Evolutionary conservation across 2,329 filamentous ascomycete genomes (phyloP).

Genomic region (Colletotrichum acutatum): DNA sequence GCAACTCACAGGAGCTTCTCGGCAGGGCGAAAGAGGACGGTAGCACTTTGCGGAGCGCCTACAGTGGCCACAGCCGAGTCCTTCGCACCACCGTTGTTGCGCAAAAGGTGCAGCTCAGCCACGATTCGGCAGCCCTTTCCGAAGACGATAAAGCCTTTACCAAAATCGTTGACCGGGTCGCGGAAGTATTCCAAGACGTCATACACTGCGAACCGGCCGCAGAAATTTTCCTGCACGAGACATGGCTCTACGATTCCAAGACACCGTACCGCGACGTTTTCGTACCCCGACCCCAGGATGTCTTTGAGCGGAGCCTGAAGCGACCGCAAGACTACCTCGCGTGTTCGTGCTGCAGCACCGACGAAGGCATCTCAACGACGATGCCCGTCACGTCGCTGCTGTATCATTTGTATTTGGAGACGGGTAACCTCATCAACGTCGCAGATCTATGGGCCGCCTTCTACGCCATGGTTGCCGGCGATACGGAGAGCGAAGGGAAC

Average conservation of each 20-base stretch:
- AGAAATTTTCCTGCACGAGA: constrained; percentile 72
- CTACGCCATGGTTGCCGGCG: constrained; percentile 66
- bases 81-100: constrained; percentile 82
- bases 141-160: constrained; percentile 79
- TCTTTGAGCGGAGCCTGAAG: constrained; percentile 77
- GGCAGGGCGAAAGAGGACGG: constrained; percentile 55
- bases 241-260: constrained; percentile 80
- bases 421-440: constrained; percentile 80
- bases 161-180: constrained; percentile 67
- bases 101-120: constrained; percentile 83
- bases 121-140: constrained; percentile 76
- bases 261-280: constrained; percentile 80
- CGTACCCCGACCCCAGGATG: constrained; percentile 75
- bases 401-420: constrained; percentile 83
- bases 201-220: constrained; percentile 51
- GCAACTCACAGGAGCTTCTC: constrained; percentile 59
- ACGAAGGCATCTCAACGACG: constrained; percentile 65
- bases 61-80: constrained; percentile 76
- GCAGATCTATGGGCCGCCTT: constrained; percentile 85
- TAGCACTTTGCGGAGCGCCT: constrained; percentile 75
- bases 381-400: constrained; percentile 78
- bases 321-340: constrained; percentile 82
- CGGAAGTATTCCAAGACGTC: constrained; percentile 56
- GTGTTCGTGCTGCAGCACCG: constrained; percentile 73
- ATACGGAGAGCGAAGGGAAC: constrained; percentile 50